Conservation (phyloP, 1,139 yeast genomes). For the Pneumocystis wakefieldiae region DNA sequence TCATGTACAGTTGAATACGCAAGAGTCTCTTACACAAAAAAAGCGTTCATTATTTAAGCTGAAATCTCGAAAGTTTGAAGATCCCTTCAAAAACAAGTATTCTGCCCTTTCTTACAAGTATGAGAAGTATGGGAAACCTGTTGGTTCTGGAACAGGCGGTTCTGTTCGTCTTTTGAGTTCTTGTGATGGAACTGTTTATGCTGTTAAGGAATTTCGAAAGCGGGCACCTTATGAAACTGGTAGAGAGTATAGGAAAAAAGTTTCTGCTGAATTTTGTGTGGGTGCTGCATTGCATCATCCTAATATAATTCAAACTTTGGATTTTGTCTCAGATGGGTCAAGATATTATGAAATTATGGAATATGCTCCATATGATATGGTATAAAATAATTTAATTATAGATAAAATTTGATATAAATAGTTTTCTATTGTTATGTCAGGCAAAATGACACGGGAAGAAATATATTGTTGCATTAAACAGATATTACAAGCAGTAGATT, state of each 20-base stretch:
- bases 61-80: constrained; percentile 5
- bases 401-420: constrained; percentile 3
- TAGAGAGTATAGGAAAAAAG: constrained; percentile 84
- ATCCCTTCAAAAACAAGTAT: constrained; percentile 19
- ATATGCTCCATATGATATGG: constrained; percentile 72
- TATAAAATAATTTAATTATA: constrained; percentile 24
- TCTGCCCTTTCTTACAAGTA: constrained; percentile 54
- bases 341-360: constrained; percentile 94
- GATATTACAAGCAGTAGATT: constrained; percentile 65
- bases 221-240: constrained; percentile 68
- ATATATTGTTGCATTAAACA: constrained; percentile 84
- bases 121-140: constrained; percentile 73
- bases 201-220: constrained; percentile 91
- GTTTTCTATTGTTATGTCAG: constrained; percentile 95
- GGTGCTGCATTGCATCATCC: constrained; percentile 93
- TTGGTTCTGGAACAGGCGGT: constrained; percentile 98
- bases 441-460: constrained; percentile 73
- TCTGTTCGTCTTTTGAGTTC: constrained; percentile 74
- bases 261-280: constrained; percentile 93
- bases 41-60: constrained; percentile 8
- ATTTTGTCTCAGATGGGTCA: constrained; percentile 73
- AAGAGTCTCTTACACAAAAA: constrained; percentile 8
- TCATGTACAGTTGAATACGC: constrained; percentile 5
- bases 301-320: constrained; percentile 83
- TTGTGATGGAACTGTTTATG: constrained; percentile 71